These are phyloP conservation scores for Boletales sp. DNA, from an alignment of 768 basidiomycete species.

Conservation along the genomic window DNA sequence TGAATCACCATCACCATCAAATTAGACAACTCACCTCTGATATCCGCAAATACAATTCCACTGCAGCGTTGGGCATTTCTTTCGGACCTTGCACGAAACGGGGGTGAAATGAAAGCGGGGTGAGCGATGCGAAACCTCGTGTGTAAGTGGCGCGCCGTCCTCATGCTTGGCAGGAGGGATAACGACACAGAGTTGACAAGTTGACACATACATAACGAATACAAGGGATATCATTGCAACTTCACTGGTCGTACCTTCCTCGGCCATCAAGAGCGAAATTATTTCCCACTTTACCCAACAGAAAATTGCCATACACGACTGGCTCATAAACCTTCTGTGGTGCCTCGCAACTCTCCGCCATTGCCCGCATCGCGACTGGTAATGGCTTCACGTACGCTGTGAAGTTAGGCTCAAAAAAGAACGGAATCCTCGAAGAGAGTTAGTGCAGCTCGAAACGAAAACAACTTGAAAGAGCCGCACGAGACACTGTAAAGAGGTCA, in stretches of 20 bases:
- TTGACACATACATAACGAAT: no score
- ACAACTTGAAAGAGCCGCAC: conserved; percentile 37
- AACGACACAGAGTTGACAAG: no score
- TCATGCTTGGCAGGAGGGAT: no score
- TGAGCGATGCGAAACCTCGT: no score
- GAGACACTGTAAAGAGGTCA: conserved; percentile 53
- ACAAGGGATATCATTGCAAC: background rate
- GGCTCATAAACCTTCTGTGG: conserved; percentile 38
- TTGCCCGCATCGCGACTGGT: conserved; percentile 49
- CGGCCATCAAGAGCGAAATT: conserved; percentile 57
- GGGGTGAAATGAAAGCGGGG: no score
- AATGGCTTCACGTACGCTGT: conserved; percentile 66
- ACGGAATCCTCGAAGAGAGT: conserved; percentile 59
- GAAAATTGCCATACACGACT: conserved; percentile 76
- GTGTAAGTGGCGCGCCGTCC: no score
- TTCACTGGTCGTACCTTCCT: conserved; percentile 29
- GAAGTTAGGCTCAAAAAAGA: conserved; percentile 94
- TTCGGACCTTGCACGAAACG: background rate
- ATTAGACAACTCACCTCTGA: conserved; percentile 9
- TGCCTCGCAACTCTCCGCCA: conserved; percentile 8
- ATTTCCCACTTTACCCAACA: conserved; percentile 64
- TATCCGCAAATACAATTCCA: conserved; percentile 10
- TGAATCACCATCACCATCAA: no score
- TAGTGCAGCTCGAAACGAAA: background rate
- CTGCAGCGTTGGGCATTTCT: conserved; percentile 9